Evolutionary conservation across 331 rosid genomes (phyloP).

Genomic region (Ulmus americana): DNA sequence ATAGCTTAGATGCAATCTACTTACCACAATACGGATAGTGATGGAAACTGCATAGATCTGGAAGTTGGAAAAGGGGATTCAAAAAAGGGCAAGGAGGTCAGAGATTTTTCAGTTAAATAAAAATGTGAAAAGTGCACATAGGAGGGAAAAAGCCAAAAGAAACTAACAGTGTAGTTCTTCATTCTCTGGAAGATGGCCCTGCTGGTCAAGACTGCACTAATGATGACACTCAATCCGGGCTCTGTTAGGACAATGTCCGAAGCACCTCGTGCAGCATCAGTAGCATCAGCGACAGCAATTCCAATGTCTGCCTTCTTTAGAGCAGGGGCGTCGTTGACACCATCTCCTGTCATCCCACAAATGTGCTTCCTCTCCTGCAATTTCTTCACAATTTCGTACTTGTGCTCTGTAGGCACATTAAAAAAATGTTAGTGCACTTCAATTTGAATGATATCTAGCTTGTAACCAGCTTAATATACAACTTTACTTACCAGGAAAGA

Average conservation of each 20-base stretch:
- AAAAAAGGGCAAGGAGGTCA: conserved; percentile 6
- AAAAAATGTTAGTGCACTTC: not conserved
- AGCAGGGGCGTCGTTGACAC: conserved; percentile 99
- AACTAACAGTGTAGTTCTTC: conserved; percentile 91
- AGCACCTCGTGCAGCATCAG: conserved; percentile 96
- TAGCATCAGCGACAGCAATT: conserved; percentile 95
- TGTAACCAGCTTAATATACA: not conserved
- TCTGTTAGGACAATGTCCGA: conserved; percentile 95
- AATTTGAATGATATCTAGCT: not conserved
- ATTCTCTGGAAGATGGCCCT: conserved; percentile 96
- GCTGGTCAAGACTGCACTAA: conserved; percentile 95
- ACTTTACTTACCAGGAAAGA: conserved; percentile 72
- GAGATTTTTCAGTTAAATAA: conserved; percentile 8
- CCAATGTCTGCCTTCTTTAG: conserved; percentile 96
- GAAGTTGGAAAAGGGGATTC: conserved; percentile 3
- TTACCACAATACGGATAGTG: conserved; percentile 98
- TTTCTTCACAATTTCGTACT: conserved; percentile 89
- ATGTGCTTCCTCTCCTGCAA: conserved; percentile 94
- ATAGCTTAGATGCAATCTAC: conserved; percentile 21
- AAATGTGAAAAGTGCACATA: not conserved
- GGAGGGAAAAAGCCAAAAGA: conserved; percentile 11
- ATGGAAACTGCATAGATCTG: conserved; percentile 98
- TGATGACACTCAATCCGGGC: conserved; percentile 94
- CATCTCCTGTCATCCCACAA: conserved; percentile 99
- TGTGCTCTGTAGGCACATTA: conserved; percentile 57